Evolutionary conservation across 441 rosid species (phyloP), one percentile per base, ranked within the genome.

Genomic region (Flueggea neowawraea): DNA sequence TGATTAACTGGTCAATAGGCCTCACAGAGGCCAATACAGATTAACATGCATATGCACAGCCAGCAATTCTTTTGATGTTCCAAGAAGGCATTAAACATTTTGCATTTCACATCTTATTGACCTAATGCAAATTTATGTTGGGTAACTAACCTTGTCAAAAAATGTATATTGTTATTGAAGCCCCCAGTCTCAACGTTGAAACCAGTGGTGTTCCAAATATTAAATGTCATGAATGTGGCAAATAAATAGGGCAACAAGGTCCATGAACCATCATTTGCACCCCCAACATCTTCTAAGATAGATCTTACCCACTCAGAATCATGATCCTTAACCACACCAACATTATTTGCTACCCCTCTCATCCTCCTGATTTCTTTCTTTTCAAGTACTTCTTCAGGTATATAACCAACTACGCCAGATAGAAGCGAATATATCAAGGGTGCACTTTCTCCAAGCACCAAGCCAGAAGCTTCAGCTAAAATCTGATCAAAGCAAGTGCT

Each of bases 131-230:
- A 43, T 43, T 41, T 49, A 12, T 12, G 10, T 36, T 10, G 45
- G 49, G 57, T 60, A 57, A 63, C 78, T 33, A 52, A 95, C 92
- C 97, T 89, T 66, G 99, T 94, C 83, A 95, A 79, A 79, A 96
- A 92, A 72, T 92, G 92, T 55, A 92, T 84, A 73, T 95, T 92
- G 82, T 92, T 95, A 79, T 88, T 90, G 78, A 95, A 95, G 57
- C 95, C 99, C 36, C 99, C 99, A 0, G 96, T 95, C 68, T 92
- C 89, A 54, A 86, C 87, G 73, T 89, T 92, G 86, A 95, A 95
- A 65, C 91, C 98, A 67, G 94, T 87, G 12, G 80, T 84, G 75
- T 75, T 85, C 99, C 99, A 95, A 63, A 91, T 83, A 63, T 71
- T 84, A 53, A 97, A 92, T 43, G 91, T 81, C 96, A 95, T 88